These are phyloP conservation scores for Fraxinus dipetala DNA, from an alignment of 305 asterid genomes.

Conservation along the genomic window DNA sequence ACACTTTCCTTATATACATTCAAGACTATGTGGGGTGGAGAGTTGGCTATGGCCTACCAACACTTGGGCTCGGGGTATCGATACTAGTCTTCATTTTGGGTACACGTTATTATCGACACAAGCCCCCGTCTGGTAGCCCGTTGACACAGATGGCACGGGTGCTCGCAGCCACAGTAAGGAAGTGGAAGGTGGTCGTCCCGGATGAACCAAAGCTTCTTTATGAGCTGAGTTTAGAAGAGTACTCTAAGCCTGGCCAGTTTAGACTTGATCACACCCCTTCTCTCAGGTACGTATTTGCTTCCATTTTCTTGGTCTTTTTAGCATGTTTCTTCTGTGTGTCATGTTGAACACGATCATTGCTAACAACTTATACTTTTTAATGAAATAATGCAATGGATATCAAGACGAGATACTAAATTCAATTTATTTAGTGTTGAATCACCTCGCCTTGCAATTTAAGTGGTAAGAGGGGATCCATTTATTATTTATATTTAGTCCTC, in stretches of 20 bases:
- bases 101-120: slow-evolving; percentile 50
- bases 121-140: slow-evolving; percentile 49
- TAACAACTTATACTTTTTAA: neutral
- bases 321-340: neutral
- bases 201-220: slow-evolving; percentile 52
- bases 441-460: neutral
- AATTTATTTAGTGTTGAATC: neutral
- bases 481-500: neutral
- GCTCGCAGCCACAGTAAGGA: slow-evolving; percentile 42
- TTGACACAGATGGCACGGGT: slow-evolving; percentile 55
- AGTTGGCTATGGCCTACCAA: slow-evolving; percentile 53
- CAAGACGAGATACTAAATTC: neutral
- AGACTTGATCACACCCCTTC: slow-evolving; percentile 53
- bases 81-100: slow-evolving; percentile 49
- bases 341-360: neutral
- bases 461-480: neutral
- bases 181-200: slow-evolving; percentile 46
- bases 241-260: slow-evolving; percentile 33
- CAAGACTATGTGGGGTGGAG: slow-evolving; percentile 55
- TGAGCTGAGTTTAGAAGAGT: slow-evolving; percentile 49
- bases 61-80: slow-evolving; percentile 46
- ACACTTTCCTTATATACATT: slow-evolving; percentile 52
- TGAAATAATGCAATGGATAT: neutral
- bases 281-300: slow-evolving; percentile 34
- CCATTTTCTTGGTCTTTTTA: neutral